These are phyloP conservation scores for Takashimella tepidaria DNA, from an alignment of 1,284 basidiomycete genomes.

Conservation along the genomic window DNA sequence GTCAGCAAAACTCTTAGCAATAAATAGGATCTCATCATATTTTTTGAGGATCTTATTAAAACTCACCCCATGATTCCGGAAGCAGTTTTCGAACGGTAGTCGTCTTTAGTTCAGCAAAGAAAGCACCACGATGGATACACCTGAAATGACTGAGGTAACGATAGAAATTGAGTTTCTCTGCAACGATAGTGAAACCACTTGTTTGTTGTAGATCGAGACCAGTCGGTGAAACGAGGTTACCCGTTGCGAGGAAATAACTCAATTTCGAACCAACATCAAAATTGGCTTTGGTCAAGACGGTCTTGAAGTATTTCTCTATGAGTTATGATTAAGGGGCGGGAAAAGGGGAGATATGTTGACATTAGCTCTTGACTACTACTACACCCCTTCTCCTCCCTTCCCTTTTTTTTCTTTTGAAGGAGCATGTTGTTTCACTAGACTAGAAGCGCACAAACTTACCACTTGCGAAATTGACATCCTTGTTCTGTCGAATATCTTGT, in stretches of 20 bases:
- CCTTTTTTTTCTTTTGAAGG: no score
- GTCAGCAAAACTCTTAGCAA: constrained; percentile 10
- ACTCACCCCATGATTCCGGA: constrained; percentile 93
- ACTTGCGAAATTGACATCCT: constrained; percentile 76
- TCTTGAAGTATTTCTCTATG: constrained; percentile 74
- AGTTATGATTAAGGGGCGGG: no score
- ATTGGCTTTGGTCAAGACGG: constrained; percentile 70
- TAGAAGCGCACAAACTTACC: no score
- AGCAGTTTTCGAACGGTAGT: constrained; percentile 95
- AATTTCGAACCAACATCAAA: constrained; percentile 89
- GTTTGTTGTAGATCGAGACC: constrained; percentile 97
- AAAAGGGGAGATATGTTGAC: no score
- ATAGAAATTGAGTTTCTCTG: constrained; percentile 98
- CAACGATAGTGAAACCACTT: constrained; percentile 95
- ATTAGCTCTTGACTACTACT: no score
- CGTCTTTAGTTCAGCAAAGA: constrained; percentile 98
- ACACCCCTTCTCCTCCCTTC: no score
- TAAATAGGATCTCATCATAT: no score
- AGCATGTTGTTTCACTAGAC: no score
- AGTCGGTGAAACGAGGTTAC: constrained; percentile 89
- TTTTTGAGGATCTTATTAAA: no score
- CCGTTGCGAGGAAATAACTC: constrained; percentile 94
- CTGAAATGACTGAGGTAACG: constrained; percentile 98
- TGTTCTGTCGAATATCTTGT: constrained; percentile 68
- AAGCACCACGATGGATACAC: constrained; percentile 97